phyloP scores from a whole-genome alignment of 768 basidiomycete genomes.

The Rhizopogon sp. region DNA sequence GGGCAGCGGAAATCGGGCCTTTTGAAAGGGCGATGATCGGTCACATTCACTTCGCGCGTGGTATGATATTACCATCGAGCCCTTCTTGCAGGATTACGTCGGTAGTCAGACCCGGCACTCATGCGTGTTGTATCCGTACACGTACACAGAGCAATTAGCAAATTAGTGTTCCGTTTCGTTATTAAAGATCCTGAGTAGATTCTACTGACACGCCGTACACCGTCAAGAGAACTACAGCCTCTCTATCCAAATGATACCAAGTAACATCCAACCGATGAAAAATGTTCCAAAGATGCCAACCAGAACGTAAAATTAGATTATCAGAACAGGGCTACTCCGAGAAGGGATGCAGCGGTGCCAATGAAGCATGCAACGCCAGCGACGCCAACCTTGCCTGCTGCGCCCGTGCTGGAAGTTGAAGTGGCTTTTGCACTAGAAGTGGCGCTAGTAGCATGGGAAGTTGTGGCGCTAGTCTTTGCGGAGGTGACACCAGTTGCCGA shows the following conservation, averaged over 20 bases:
- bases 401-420: conserved; percentile 3
- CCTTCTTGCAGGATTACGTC: background rate
- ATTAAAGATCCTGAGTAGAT: background rate
- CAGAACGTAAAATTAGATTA: background rate
- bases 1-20: background rate
- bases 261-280: background rate
- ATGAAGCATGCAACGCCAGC: conserved; percentile 16
- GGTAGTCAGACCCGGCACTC: background rate
- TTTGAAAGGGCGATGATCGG: background rate
- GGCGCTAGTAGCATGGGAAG: background rate
- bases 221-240: conserved; percentile 4
- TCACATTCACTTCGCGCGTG: too few species aligned
- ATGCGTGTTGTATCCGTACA: background rate
- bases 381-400: conserved; percentile 19
- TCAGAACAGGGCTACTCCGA: conserved; percentile 19
- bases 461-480: background rate
- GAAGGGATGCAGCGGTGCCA: conserved; percentile 15
- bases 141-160: conserved; percentile 1
- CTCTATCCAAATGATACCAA: background rate
- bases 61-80: too few species aligned
- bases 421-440: background rate
- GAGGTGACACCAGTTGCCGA: conserved; percentile 5
- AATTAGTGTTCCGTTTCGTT: conserved; percentile 4
- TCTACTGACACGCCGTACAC: conserved; percentile 1
- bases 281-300: background rate